These are phyloP conservation scores for Acacia acuminata DNA, from an alignment of 306 rosid species.

Conservation along the genomic window DNA sequence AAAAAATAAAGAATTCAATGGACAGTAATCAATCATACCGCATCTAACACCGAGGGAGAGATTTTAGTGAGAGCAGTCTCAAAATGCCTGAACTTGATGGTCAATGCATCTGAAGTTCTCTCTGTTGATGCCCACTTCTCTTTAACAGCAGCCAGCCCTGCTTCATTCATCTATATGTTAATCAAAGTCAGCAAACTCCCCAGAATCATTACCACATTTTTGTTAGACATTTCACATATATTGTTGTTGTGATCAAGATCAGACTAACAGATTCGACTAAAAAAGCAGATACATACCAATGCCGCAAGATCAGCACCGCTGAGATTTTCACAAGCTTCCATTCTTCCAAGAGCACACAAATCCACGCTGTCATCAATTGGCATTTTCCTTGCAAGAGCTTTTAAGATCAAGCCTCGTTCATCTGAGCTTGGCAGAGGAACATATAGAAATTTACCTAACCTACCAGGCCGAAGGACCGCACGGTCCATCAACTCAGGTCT, in stretches of 20 bases:
- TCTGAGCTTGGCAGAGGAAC: no score
- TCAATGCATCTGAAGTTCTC: constrained; percentile 7
- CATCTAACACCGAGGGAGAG: constrained; percentile 39
- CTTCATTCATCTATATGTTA: constrained; percentile 63
- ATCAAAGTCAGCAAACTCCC: constrained; percentile 18
- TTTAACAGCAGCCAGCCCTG: constrained; percentile 66
- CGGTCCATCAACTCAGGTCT: no score
- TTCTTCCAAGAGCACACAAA: constrained; percentile 43
- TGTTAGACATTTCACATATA: neutral
- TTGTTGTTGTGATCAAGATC: neutral
- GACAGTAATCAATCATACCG: constrained; percentile 34
- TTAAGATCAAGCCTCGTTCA: no score
- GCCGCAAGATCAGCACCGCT: constrained; percentile 88
- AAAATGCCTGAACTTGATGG: constrained; percentile 43
- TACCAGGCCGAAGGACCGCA: no score
- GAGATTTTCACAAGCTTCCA: constrained; percentile 68
- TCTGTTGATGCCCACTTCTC: constrained; percentile 40
- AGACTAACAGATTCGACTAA: neutral
- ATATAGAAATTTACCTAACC: no score
- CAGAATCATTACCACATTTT: neutral
- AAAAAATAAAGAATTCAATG: neutral
- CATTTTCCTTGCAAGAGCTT: no score
- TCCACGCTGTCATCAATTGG: no score
- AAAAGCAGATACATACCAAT: constrained; percentile 53
- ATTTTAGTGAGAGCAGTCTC: constrained; percentile 38